Evolutionary conservation across 1,284 basidiomycete genomes (phyloP).

Genomic region (Gastroboletus turbinatus): DNA sequence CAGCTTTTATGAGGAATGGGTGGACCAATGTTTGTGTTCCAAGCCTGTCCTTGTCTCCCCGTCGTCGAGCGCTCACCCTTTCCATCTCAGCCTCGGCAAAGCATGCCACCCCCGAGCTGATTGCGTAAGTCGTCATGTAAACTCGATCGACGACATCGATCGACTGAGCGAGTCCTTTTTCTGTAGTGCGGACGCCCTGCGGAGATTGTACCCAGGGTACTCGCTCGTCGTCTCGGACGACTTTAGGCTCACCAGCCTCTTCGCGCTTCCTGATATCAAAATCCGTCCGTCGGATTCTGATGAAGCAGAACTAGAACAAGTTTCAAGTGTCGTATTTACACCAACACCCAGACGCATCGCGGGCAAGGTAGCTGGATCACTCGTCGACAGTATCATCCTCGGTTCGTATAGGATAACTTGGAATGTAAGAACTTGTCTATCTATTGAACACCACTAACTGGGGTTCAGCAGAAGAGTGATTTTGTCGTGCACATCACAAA

Average conservation of each 20-base stretch:
- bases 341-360: constrained; percentile 46
- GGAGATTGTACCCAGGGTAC: constrained; percentile 59
- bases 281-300: constrained; percentile 36
- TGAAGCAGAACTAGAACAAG: constrained; percentile 37
- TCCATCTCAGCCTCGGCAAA: constrained; percentile 48
- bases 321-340: constrained; percentile 50
- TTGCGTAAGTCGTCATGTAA: constrained; percentile 40
- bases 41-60: background rate
- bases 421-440: constrained; percentile 46
- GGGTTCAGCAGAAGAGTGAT: constrained; percentile 39
- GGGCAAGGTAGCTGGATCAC: constrained; percentile 46
- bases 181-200: constrained; percentile 50
- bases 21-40: constrained; percentile 46
- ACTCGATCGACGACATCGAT: background rate
- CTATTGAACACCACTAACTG: background rate
- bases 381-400: constrained; percentile 51
- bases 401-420: constrained; percentile 58
- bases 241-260: constrained; percentile 44
- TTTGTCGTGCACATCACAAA: constrained; percentile 48
- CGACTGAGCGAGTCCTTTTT: constrained; percentile 2
- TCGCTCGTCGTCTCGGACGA: constrained; percentile 57
- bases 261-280: constrained; percentile 51
- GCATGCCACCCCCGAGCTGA: constrained; percentile 43
- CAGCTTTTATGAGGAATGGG: constrained; percentile 51
- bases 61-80: constrained; percentile 3